phyloP scores from a whole-genome alignment of 2,329 filamentous ascomycete species.

The Diaporthe vaccinii region DNA sequence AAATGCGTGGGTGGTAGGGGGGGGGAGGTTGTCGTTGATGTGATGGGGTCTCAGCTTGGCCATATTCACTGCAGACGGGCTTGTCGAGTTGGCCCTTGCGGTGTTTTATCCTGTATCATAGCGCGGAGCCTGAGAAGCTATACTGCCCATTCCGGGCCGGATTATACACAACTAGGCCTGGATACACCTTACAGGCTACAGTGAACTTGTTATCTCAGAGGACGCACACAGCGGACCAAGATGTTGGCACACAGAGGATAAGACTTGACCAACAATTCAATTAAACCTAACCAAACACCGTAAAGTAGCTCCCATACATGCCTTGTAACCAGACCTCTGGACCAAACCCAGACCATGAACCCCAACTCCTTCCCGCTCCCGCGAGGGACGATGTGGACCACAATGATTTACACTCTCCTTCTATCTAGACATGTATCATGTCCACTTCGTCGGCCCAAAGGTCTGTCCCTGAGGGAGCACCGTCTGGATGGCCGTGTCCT shows the following conservation, averaged over 20 bases:
- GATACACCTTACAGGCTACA: neutral
- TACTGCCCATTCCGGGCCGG: neutral
- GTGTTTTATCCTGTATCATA: neutral
- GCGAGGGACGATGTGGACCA: neutral
- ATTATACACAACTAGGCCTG: neutral
- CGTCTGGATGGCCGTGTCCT: constrained; percentile 70
- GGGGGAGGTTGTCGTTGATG: too few relatives aligned
- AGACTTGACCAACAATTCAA: neutral
- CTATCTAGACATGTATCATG: constrained; percentile 45
- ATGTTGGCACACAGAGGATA: neutral
- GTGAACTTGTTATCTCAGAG: neutral
- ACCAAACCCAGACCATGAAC: neutral
- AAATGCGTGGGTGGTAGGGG: too few relatives aligned
- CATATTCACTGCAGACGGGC: neutral
- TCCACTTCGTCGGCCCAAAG: constrained; percentile 73
- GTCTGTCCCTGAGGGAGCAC: constrained; percentile 65
- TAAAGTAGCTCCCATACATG: neutral
- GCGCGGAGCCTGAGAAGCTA: neutral
- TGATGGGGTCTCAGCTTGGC: neutral
- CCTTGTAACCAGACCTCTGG: neutral
- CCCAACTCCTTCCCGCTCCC: constrained; percentile 5
- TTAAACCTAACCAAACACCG: neutral
- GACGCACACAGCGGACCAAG: neutral
- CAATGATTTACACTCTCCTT: neutral
- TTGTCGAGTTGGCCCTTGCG: neutral